Conservation (phyloP, 2,329 filamentous ascomycete genomes). For the Huntiella savannae region DNA sequence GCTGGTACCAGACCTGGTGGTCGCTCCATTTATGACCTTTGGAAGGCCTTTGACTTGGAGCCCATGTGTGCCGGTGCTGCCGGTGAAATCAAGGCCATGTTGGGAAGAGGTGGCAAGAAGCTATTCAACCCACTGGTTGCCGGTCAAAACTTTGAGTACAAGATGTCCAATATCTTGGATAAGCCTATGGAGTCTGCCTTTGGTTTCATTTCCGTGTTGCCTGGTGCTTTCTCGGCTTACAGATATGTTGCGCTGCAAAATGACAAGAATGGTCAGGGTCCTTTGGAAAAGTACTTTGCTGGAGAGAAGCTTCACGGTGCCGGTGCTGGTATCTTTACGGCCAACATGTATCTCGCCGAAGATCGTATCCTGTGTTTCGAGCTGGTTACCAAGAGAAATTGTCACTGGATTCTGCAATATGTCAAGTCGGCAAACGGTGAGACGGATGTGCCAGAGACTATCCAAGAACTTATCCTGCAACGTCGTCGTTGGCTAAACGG, state of each 20-base stretch:
- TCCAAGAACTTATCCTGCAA: conserved; percentile 88
- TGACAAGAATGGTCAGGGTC: conserved; percentile 84
- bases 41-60: conserved; percentile 96
- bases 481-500: conserved; percentile 95
- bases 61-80: conserved; percentile 96
- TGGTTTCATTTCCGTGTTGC: conserved; percentile 91
- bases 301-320: conserved; percentile 91
- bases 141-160: conserved; percentile 98
- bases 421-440: conserved; percentile 95
- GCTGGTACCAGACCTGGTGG: conserved; percentile 87
- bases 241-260: conserved; percentile 88
- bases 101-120: conserved; percentile 66
- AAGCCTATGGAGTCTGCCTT: conserved; percentile 95
- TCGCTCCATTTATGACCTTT: conserved; percentile 91
- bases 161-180: conserved; percentile 98
- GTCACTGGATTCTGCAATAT: conserved; percentile 92
- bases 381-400: conserved; percentile 90
- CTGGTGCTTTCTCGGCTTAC: conserved; percentile 96
- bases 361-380: conserved; percentile 89
- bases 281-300: conserved; percentile 88
- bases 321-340: conserved; percentile 86
- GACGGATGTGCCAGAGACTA: conserved; percentile 87
- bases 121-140: conserved; percentile 86
- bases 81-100: conserved; percentile 97
- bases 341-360: conserved; percentile 87